Percentiles rank a stretch among this genome's conserved stretches.
These are phyloP conservation scores for Dimargaris xerosporica DNA, from an alignment of 192 early-diverging fungal genomes.

Conservation along the genomic window DNA sequence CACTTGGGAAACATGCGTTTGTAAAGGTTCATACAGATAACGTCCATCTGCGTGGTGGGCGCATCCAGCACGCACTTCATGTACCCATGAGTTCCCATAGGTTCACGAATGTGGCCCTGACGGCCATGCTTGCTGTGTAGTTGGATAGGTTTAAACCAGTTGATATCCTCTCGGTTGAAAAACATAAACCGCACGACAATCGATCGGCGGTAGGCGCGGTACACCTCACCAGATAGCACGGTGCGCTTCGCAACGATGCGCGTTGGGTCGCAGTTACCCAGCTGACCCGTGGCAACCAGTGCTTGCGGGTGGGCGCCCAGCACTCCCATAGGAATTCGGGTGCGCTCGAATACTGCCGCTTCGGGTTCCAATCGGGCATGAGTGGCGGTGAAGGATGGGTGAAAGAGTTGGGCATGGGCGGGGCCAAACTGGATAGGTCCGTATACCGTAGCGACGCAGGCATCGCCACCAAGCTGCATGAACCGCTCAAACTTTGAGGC, in stretches of 20 bases:
- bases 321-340: not conserved
- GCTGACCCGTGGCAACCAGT: slow-evolving; percentile 66
- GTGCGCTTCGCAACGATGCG: slow-evolving; percentile 92
- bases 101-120: slow-evolving; percentile 82
- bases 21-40: slow-evolving; percentile 90
- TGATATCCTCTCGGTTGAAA: slow-evolving; percentile 83
- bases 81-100: slow-evolving; percentile 92
- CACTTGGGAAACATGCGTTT: slow-evolving; percentile 96
- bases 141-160: slow-evolving; percentile 94
- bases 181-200: slow-evolving; percentile 96
- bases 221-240: slow-evolving; percentile 86
- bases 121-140: slow-evolving; percentile 81
- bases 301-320: slow-evolving; percentile 11
- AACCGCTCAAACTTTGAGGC: slow-evolving; percentile 95
- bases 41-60: slow-evolving; percentile 81
- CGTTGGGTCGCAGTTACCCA: slow-evolving; percentile 56
- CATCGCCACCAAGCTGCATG: slow-evolving; percentile 50
- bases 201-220: slow-evolving; percentile 81
- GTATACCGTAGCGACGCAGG: slow-evolving; percentile 67
- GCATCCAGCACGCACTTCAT: slow-evolving; percentile 91
- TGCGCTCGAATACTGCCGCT: not conserved
- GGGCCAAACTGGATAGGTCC: slow-evolving; percentile 83
- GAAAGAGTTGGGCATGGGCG: slow-evolving; percentile 69
- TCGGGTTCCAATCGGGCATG: slow-evolving; percentile 1
- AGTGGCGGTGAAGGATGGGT: slow-evolving; percentile 26